Base-by-base conservation (phyloP, 2,329 filamentous ascomycete genomes). In the Fusarium brachygibbosum region DNA sequence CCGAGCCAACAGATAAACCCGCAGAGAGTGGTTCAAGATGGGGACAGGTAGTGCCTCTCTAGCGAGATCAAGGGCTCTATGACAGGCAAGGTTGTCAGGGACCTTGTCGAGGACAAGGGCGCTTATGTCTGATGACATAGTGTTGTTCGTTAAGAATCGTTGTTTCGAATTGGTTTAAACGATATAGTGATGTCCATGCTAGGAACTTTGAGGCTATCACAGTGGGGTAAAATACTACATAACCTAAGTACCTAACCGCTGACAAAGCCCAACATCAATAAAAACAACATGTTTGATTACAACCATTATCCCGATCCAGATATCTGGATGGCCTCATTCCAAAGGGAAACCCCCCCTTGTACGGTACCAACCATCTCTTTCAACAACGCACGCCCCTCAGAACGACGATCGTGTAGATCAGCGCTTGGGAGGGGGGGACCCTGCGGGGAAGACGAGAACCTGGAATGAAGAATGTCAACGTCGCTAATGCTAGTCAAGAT, bases 21-120 rank as follows among this genome's bases (percentile, higher is more conserved):
- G 70, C 3, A 77, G 32, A 23, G 73, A 75, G 69, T 77, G 76
- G 53, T 77, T 76, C 64, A 77, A 63, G 38, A 77, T 76, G 23
- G 76, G 72, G 17, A 63, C 38, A n/a, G 71, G 54, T n/a, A 77
- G 51, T 21, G 55, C 53, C 19, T 58, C 51, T 19, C 50, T 45
- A 4, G 71, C 74, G 17, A 72, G 56, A 11, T 38, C 21, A 21
- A 76, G 41, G 8, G 72, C 73, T 11, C 49, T 51, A 6, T 44
- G 31, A 40, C 72, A 76, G 45, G 69, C 46, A 9, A 56, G 38
- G 14, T 40, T 51, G 12, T 60, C 11, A 5, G 74, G 74, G 37
- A 75, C 53, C 44, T 35, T 37, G 29, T 49, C 42, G 13, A 44
- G 31, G 17, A 64, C 35, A 5, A 34, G 19, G 17, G 58, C 31